Evolutionary conservation across 306 rosid genomes (phyloP).

Genomic region (Trifolium repens): DNA sequence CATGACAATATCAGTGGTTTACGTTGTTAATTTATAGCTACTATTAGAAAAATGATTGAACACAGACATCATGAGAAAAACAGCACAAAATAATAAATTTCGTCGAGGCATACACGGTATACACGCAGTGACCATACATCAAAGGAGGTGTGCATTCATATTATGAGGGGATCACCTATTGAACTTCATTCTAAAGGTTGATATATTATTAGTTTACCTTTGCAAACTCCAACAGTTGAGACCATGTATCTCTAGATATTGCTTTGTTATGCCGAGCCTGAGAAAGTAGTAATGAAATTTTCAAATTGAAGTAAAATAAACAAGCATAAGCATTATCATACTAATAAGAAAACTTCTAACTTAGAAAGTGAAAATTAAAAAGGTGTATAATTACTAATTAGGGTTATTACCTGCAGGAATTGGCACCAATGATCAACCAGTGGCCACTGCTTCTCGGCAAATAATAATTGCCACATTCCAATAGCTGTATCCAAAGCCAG

Average conservation of each 20-base stretch:
- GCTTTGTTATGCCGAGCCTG: slow-evolving; percentile 98
- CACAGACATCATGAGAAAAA: neutral
- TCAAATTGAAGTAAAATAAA: slow-evolving; percentile 16
- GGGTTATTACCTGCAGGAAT: slow-evolving; percentile 80
- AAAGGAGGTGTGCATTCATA: neutral
- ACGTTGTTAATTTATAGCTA: neutral
- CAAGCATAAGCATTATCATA: slow-evolving; percentile 2
- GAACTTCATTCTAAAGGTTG: slow-evolving; percentile 19
- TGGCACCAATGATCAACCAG: slow-evolving; percentile 98
- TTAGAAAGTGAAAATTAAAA: slow-evolving; percentile 29
- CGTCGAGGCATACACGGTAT: neutral
- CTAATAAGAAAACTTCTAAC: slow-evolving; percentile 19
- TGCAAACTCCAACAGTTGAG: slow-evolving; percentile 98
- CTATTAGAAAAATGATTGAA: slow-evolving; percentile 15
- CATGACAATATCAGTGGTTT: neutral
- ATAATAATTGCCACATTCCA: slow-evolving; percentile 99
- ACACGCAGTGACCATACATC: neutral
- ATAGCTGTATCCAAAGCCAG: slow-evolving; percentile 98
- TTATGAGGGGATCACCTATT: neutral
- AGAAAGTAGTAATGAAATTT: slow-evolving; percentile 34
- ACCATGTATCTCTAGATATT: slow-evolving; percentile 96
- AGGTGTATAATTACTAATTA: slow-evolving; percentile 14
- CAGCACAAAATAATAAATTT: neutral
- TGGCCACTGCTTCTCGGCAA: slow-evolving; percentile 98
- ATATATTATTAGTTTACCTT: slow-evolving; percentile 58